Evolutionary conservation across 2,329 filamentous ascomycete genomes (phyloP), one percentile per base, ranked within the genome.

Genomic region (Aphanoascus verrucosus): DNA sequence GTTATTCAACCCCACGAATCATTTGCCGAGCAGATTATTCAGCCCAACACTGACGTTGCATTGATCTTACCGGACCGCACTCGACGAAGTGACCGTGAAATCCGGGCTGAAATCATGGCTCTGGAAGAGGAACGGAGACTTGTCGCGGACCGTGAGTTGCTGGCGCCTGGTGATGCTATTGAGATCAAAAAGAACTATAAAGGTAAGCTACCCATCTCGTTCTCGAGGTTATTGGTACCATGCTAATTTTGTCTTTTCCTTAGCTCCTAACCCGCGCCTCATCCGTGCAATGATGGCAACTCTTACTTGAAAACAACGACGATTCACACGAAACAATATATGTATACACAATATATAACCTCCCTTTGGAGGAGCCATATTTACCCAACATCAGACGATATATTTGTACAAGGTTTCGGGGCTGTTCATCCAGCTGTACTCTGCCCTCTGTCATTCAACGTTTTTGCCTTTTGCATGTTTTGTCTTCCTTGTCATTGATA

Each of bases 121-220:
- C 74, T 91, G 1, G 86, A 91, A 69, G 77, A 76, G 5, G 83
- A 88, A 67, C 76, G 76, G 41, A 74, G 76, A 56, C 73, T 77
- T 23, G 69, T 83, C 43, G 76, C 77, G 54, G 71, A 80, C 15
- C 81, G 84, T 65, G 56, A 32, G 49, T 57, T 31, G 52, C 61
- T 17, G 60, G 63, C 76, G 61, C 68, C 69, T 38, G 71, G 77
- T 49, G 79, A 82, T 55, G 70, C 83, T 5, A 63, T 73, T 3
- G 71, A 76, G 57, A 82, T 95, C 63, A 86, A 88, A 73, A 88
- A 86, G 77, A 88, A 96, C 74, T 85, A 85, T 77, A 93, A 87
- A 89, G 89, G 90, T 94, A 93, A 84, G 86, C 43, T 11, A 20
- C 38, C 20, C 14, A 32, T 17, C 9, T 12, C 28, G 3, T 2